A percentile compares a stretch with the other conserved stretches of the same genome.
Conservation (phyloP, 2,329 filamentous ascomycete genomes). For the Raffaelea deltoideospora region DNA sequence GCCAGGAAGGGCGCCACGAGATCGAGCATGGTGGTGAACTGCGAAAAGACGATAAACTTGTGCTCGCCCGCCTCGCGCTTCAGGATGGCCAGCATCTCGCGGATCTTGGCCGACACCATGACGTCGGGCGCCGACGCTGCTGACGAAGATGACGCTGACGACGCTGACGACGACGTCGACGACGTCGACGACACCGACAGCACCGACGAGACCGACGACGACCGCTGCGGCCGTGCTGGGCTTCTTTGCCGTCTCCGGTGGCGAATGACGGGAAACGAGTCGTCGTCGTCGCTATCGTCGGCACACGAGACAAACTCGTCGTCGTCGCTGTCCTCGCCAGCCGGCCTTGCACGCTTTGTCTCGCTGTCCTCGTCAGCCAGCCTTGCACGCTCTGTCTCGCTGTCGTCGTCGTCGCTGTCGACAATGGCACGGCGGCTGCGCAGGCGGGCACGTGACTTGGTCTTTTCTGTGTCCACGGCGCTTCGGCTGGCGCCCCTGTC, state of each 20-base stretch:
- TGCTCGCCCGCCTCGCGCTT: slow-evolving; percentile 62
- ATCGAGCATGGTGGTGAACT: slow-evolving; percentile 97
- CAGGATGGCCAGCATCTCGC: slow-evolving; percentile 68
- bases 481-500: slow-evolving; percentile 12
- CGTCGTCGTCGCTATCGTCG: slow-evolving; percentile 59
- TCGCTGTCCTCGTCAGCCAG: slow-evolving; percentile 73
- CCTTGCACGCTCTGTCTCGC: slow-evolving; percentile 35
- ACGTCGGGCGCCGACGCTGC: too few relatives aligned
- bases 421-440: slow-evolving; percentile 41
- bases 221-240: too few relatives aligned
- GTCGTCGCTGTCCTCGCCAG: slow-evolving; percentile 61
- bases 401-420: slow-evolving; percentile 45
- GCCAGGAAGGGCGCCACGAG: slow-evolving; percentile 84
- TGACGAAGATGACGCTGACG: too few relatives aligned
- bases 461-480: slow-evolving; percentile 18
- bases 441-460: slow-evolving; percentile 19
- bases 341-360: slow-evolving; percentile 57
- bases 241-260: slow-evolving; percentile 20
- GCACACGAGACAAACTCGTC: slow-evolving; percentile 67
- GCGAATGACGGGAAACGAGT: slow-evolving; percentile 45
- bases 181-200: too few relatives aligned
- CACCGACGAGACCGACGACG: too few relatives aligned
- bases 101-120: slow-evolving; percentile 77
- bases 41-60: slow-evolving; percentile 97
- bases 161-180: neutral